These are phyloP conservation scores for Talinum fruticosum DNA, from an alignment of 148 eudicot genomes.

Conservation along the genomic window DNA sequence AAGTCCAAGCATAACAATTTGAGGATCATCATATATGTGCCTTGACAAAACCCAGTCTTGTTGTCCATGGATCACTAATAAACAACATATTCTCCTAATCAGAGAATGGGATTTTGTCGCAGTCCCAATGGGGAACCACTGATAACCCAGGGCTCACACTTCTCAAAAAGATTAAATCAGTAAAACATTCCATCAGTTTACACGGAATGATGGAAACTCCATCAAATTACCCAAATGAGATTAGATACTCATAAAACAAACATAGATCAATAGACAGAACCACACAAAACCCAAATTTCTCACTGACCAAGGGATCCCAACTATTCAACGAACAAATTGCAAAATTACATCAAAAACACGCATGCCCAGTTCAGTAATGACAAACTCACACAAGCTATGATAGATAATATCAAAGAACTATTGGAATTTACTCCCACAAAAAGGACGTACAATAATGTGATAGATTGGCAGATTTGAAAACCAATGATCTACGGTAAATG, in stretches of 20 bases:
- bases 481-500: background rate
- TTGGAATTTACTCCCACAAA: background rate
- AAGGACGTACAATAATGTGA: background rate
- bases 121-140: background rate
- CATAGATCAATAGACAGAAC: slow-evolving; percentile 1
- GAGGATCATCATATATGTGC: background rate
- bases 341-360: slow-evolving; percentile 8
- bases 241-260: background rate
- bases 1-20: background rate
- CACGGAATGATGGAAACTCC: background rate
- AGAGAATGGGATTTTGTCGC: slow-evolving; percentile 3
- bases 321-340: slow-evolving; percentile 1
- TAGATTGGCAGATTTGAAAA: background rate
- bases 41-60: background rate
- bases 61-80: background rate
- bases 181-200: background rate
- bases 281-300: slow-evolving; percentile 10
- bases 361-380: slow-evolving; percentile 14
- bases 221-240: background rate
- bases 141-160: background rate
- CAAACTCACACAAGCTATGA: background rate
- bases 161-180: background rate
- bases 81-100: background rate
- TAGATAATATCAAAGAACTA: background rate
- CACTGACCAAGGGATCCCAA: slow-evolving; percentile 10